Conservation (phyloP, 2,329 filamentous ascomycete genomes). For the Aspergillus pseudoviridinutans region DNA sequence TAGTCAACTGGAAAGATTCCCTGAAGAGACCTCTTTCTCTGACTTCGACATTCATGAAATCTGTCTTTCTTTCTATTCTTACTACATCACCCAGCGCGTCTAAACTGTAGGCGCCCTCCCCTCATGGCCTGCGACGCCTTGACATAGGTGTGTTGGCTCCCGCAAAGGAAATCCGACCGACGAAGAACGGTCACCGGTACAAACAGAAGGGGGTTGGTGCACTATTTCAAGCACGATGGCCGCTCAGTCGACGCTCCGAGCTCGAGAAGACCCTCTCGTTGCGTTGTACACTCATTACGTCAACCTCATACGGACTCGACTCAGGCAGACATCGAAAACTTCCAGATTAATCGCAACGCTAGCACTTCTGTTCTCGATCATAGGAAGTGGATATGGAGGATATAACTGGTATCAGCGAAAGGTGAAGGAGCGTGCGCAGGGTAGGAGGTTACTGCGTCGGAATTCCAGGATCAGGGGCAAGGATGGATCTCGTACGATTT, state of each 20-base stretch:
- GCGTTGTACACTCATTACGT: constrained; percentile 54
- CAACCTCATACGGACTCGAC: constrained; percentile 44
- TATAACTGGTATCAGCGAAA: constrained; percentile 70
- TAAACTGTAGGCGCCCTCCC: constrained; percentile 3
- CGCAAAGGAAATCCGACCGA: constrained; percentile 6
- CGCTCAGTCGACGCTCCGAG: constrained; percentile 76
- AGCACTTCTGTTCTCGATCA: constrained; percentile 70
- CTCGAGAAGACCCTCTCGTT: constrained; percentile 63
- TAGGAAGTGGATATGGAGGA: constrained; percentile 74
- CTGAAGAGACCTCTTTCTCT: not conserved
- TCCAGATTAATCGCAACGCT: constrained; percentile 73
- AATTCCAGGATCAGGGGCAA: constrained; percentile 94
- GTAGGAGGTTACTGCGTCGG: constrained; percentile 73
- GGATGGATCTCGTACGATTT: constrained; percentile 91
- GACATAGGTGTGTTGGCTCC: constrained; percentile 12
- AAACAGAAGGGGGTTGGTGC: not conserved
- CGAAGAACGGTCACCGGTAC: not conserved
- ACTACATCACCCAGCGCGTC: constrained; percentile 1
- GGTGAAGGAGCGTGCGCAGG: constrained; percentile 75
- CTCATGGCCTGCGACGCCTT: constrained; percentile 16
- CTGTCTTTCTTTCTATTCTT: not conserved
- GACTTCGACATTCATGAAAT: not conserved
- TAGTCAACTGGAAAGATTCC: not conserved
- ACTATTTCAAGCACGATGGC: constrained; percentile 57
- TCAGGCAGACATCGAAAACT: constrained; percentile 64